Evolutionary conservation across 2,329 filamentous ascomycete species (phyloP).

Genomic region (Aspergillus brunneoviolaceus): DNA sequence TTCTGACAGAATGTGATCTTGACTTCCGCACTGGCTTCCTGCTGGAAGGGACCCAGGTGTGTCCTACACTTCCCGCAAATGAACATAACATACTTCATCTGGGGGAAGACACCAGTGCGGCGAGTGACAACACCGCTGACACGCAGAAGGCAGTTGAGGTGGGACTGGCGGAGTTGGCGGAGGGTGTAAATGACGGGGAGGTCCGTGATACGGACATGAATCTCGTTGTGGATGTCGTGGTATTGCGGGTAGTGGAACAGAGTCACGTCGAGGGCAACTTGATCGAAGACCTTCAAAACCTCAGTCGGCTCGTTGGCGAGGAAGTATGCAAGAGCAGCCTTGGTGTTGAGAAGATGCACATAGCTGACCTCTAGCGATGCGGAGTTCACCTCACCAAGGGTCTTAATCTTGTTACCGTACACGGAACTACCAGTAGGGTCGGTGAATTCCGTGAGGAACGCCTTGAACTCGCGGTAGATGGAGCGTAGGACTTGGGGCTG

Average conservation of each 20-base stretch:
- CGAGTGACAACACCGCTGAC: slow-evolving; percentile 95
- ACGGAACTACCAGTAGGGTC: slow-evolving; percentile 87
- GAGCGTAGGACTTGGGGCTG: slow-evolving; percentile 86
- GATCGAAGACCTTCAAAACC: slow-evolving; percentile 92
- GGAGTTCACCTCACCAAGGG: slow-evolving; percentile 94
- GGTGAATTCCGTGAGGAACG: slow-evolving; percentile 93
- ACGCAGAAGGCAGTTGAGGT: slow-evolving; percentile 91
- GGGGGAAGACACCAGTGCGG: slow-evolving; percentile 91
- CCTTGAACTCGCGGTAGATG: slow-evolving; percentile 95
- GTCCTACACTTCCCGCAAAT: slow-evolving; percentile 91
- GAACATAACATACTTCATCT: slow-evolving; percentile 98
- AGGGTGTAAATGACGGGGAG: slow-evolving; percentile 93
- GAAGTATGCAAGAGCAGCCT: slow-evolving; percentile 93
- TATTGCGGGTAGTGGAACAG: slow-evolving; percentile 97
- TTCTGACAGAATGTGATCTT: slow-evolving; percentile 96
- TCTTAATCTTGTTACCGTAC: slow-evolving; percentile 90
- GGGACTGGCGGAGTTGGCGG: slow-evolving; percentile 88
- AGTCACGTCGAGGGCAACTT: slow-evolving; percentile 94
- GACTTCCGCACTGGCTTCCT: slow-evolving; percentile 94
- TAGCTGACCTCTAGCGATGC: slow-evolving; percentile 97
- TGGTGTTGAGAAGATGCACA: slow-evolving; percentile 83
- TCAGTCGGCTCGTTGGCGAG: slow-evolving; percentile 93
- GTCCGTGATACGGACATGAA: slow-evolving; percentile 95
- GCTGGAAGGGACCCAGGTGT: slow-evolving; percentile 92
- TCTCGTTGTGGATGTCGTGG: slow-evolving; percentile 94